A percentile compares a stretch with the other conserved stretches of the same genome.
phyloP scores from a whole-genome alignment of 1,139 yeast species.

The Saccharomyces hybrid region DNA sequence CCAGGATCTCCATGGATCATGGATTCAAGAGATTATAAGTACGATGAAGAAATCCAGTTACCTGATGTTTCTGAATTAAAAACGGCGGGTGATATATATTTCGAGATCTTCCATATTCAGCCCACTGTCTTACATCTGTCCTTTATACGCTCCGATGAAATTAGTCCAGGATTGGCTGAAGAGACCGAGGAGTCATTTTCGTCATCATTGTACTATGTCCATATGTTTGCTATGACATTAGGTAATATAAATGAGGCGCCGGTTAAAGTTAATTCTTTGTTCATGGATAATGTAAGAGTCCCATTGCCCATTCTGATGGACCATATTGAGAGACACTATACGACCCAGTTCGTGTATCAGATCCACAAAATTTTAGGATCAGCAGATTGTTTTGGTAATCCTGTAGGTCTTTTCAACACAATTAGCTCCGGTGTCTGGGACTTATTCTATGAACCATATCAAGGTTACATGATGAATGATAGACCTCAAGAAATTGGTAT shows the following conservation, averaged over 20 bases:
- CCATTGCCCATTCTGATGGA: constrained; percentile 69
- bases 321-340: constrained; percentile 75
- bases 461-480: constrained; percentile 88
- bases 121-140: constrained; percentile 86
- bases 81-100: constrained; percentile 68
- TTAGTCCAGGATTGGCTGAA: constrained; percentile 41
- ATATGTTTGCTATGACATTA: constrained; percentile 89
- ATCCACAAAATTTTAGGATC: constrained; percentile 90
- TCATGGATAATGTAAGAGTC: constrained; percentile 82
- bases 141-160: constrained; percentile 82
- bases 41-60: constrained; percentile 50
- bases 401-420: constrained; percentile 91
- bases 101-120: constrained; percentile 87
- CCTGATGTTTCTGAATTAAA: constrained; percentile 65
- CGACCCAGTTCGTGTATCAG: constrained; percentile 88
- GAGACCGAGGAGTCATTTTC: constrained; percentile 41
- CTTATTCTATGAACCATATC: constrained; percentile 94
- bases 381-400: constrained; percentile 93
- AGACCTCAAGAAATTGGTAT: constrained; percentile 94
- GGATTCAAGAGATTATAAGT: constrained; percentile 10
- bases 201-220: constrained; percentile 55
- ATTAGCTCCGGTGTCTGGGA: constrained; percentile 93
- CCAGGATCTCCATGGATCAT: constrained; percentile 68
- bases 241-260: constrained; percentile 98
- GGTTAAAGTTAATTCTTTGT: constrained; percentile 74